Evolutionary conservation across 805 yeast species (phyloP), one percentile per base, ranked within the genome.

Genomic region (Lachancea kluyveri): DNA sequence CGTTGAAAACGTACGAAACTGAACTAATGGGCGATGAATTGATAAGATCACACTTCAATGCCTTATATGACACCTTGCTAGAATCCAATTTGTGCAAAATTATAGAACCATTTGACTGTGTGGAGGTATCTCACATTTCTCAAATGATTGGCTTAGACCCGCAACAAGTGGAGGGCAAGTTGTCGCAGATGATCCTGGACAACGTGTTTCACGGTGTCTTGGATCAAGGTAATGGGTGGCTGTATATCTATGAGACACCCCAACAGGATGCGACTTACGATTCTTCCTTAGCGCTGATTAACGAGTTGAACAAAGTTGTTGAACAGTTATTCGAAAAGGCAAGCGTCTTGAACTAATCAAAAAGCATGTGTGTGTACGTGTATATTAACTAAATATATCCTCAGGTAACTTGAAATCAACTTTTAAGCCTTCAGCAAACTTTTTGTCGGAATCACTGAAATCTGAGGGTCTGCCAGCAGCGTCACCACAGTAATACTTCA

Each of bases 181-280:
- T 92, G 42, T 79, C 94, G 29, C 96, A 90, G 60, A 90, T 92
- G 97, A 90, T 92, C 46, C 70, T 92, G 48, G 98, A 92, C 60
- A 81, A 85, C 51, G 83, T 87, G n/a, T 86, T 92, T 48, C 82
- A 79, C 53, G 99, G 98, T 28, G 97, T 92, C 21, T 68, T 92
- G 46, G 98, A 92, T 59, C 99, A 92, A 65, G 97, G 97, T 28
- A 88, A 88, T 56, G 98, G 98, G 6, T 92, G 96, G 95, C 70
- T 92, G 48, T 79, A 86, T 44, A 75, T 92, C 37, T 92, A 84
- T 52, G 94, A 86, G 37, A 83, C 87, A 54, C 95, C 95, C 24
- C 77, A 74, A 51, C 76, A 77, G 40, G 97, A 92, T 59, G 83
- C 83, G 23, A 79, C 94, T 30, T 92, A 90, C 53, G 92, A 81